phyloP scores from a whole-genome alignment of 108 stramenopile genomes.

The Conticribra guillardii region DNA sequence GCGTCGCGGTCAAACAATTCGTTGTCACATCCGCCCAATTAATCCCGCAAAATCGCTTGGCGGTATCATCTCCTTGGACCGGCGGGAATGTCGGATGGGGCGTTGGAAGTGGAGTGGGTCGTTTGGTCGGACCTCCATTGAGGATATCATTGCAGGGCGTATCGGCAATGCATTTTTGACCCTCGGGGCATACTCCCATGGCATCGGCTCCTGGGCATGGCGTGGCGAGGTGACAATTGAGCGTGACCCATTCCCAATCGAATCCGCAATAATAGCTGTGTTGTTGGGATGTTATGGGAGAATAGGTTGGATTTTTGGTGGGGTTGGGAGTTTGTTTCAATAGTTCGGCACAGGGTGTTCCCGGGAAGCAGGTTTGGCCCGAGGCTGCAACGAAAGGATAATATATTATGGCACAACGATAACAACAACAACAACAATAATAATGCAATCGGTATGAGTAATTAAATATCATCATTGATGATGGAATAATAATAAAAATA shows the following conservation, averaged over 20 bases:
- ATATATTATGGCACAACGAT: too few relatives aligned
- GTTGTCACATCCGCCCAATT: constrained; percentile 33
- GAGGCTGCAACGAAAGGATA: neutral
- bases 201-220: constrained; percentile 15
- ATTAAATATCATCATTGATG: neutral
- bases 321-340: constrained; percentile 11
- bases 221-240: constrained; percentile 6
- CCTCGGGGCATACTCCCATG: constrained; percentile 4
- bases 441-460: too few relatives aligned
- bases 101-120: constrained; percentile 18
- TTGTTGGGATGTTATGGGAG: neutral
- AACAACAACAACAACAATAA: too few relatives aligned
- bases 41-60: constrained; percentile 26
- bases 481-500: neutral
- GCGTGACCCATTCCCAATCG: constrained; percentile 19
- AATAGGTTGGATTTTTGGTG: neutral
- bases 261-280: constrained; percentile 14
- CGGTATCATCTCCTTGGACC: constrained; percentile 19
- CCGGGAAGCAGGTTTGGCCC: constrained; percentile 17
- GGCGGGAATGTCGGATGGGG: constrained; percentile 7
- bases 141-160: constrained; percentile 9
- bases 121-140: neutral
- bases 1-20: constrained; percentile 27
- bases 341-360: constrained; percentile 14
- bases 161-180: constrained; percentile 12